Evolutionary conservation across 83 land plant genomes (phyloP).

Genomic region (Diphasiastrum complanatum): DNA sequence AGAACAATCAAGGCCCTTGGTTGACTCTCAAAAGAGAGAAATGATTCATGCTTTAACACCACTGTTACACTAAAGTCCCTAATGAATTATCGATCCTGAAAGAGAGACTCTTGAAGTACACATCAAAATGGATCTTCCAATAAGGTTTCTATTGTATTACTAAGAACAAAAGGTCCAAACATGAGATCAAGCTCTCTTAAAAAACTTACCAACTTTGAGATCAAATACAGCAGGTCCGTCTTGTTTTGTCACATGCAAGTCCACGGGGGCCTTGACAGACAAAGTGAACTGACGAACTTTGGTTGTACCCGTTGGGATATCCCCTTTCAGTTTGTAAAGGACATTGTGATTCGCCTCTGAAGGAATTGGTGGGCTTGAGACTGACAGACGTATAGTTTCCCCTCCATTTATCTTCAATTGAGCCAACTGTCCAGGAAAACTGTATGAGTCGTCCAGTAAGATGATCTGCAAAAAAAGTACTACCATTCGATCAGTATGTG

Average conservation of each 20-base stretch:
- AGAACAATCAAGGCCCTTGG: too few relatives aligned
- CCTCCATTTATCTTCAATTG: slow-evolving; percentile 23
- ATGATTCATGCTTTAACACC: too few relatives aligned
- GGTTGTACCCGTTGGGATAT: slow-evolving; percentile 35
- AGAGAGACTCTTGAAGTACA: too few relatives aligned
- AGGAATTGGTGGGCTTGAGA: slow-evolving; percentile 36
- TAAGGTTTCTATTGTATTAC: too few relatives aligned
- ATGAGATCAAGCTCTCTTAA: too few relatives aligned
- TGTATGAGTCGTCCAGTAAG: slow-evolving; percentile 30
- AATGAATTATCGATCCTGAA: too few relatives aligned
- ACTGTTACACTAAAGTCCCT: too few relatives aligned
- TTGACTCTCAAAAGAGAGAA: too few relatives aligned
- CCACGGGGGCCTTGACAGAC: slow-evolving; percentile 38
- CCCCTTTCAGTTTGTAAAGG: slow-evolving; percentile 34
- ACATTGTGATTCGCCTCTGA: slow-evolving; percentile 25
- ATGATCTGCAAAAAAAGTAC: too few relatives aligned
- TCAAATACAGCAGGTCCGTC: slow-evolving; percentile 18
- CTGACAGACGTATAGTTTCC: slow-evolving; percentile 11
- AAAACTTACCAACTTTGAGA: slow-evolving; percentile 21
- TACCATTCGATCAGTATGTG: too few relatives aligned
- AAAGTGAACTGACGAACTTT: slow-evolving; percentile 33
- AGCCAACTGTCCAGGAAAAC: slow-evolving; percentile 28
- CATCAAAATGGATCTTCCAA: too few relatives aligned
- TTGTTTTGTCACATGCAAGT: slow-evolving; percentile 29
- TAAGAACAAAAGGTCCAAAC: too few relatives aligned